Conservation (phyloP, 2,329 filamentous ascomycete genomes). For the Colletotrichum siamense region DNA sequence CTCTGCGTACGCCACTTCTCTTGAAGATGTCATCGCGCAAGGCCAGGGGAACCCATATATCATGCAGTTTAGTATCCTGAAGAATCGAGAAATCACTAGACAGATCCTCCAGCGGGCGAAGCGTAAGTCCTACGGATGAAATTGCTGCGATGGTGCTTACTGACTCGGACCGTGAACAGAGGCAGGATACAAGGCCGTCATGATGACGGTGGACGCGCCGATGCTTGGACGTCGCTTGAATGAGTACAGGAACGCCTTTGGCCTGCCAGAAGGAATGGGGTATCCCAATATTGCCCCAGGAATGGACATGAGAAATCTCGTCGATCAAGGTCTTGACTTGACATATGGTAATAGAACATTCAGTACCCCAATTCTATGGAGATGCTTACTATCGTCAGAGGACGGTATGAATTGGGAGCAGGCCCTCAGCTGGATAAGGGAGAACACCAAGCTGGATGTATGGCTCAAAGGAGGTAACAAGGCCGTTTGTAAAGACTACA, state of each 20-base stretch:
- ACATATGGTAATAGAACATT: background rate
- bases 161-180: background rate
- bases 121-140: background rate
- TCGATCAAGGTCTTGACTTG: background rate
- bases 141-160: rapidly evolving
- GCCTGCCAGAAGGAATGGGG: background rate
- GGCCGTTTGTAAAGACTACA: rapidly evolving
- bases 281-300: background rate
- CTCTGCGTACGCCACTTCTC: background rate
- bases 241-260: background rate
- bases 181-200: background rate
- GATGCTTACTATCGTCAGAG: background rate
- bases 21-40: background rate
- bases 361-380: background rate
- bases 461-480: background rate
- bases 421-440: background rate
- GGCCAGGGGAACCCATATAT: background rate
- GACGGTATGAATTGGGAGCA: background rate
- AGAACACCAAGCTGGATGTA: background rate
- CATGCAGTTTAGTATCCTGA: background rate
- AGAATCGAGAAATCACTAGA: background rate
- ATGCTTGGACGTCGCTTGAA: background rate
- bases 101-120: background rate
- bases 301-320: background rate
- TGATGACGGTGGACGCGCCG: background rate